Evolutionary conservation across 2,329 filamentous ascomycete species (phyloP).

Genomic region (Fusarium sp.): DNA sequence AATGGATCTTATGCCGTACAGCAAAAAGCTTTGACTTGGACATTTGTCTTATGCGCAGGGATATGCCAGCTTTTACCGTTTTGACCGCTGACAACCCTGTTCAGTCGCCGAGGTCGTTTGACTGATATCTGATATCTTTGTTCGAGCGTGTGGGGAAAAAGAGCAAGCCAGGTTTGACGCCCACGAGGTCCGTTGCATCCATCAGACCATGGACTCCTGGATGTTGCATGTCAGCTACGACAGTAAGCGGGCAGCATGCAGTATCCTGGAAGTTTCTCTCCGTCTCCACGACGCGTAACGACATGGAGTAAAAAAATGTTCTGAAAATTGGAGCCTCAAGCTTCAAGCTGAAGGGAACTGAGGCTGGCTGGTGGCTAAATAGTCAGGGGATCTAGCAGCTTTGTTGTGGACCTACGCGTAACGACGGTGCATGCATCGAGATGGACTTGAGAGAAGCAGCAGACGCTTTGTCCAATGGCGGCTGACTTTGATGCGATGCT

Average conservation of each 20-base stretch:
- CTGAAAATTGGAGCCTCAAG: conserved; percentile 19
- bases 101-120: neutral
- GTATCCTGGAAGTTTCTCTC: neutral
- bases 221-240: neutral
- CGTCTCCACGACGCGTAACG: conserved; percentile 3
- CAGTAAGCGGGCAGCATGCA: neutral
- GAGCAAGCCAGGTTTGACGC: neutral
- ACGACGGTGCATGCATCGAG: conserved; percentile 8
- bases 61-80: conserved; percentile 5
- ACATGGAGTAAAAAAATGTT: neutral
- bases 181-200: conserved; percentile 5
- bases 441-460: conserved; percentile 14
- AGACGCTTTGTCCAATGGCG: conserved; percentile 13
- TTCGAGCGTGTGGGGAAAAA: neutral
- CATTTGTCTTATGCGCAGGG: neutral
- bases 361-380: conserved; percentile 17
- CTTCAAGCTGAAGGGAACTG: too few species aligned
- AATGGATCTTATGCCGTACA: neutral
- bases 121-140: neutral
- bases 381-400: conserved; percentile 27
- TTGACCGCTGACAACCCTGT: conserved; percentile 1
- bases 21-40: conserved; percentile 2
- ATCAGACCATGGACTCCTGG: conserved; percentile 10
- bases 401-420: conserved; percentile 27
- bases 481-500: conserved; percentile 10